Evolutionary conservation across 2,329 filamentous ascomycete species (phyloP), one percentile per base, ranked within the genome.

Genomic region (Gliomastix tumulicola): DNA sequence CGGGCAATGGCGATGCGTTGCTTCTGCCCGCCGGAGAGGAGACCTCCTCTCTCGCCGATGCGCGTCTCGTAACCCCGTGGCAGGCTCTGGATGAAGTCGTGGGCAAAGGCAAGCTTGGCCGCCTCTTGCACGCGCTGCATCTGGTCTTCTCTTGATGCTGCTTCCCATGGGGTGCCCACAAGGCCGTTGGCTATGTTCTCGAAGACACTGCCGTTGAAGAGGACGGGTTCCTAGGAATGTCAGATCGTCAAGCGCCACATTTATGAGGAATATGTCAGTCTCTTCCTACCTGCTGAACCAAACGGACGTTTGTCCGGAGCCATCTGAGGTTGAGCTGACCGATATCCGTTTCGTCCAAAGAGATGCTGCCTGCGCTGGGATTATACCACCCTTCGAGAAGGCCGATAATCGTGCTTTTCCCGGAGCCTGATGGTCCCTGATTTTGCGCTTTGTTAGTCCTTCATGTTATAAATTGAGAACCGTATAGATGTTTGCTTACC

Each of bases 1-100:
- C 56, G 49, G 11, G 53, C 54, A 59, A 97, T 96, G 12, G 90
- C 89, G 53, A 97, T 94, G 48, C 92, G 85, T 62, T 97, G 92
- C 60, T 96, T 95, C 62, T 98, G 92, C 23, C 92, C 92, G 56
- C 92, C 92, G 37, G 87, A 94, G 7, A 98, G 41, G 30, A 79
- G 73, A 23, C 76, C 72, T 3, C 79, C 80, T 10, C 70, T 68
- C 45, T 82, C 74, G 6, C 80, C 80, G 7, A 83, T 74, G 7
- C 66, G 59, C 0, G 79, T 80, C 3, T 72, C 63, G 45, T 64
- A 63, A 5, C 56, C 72, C 40, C 60, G 43, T 2, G 71, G 69
- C 0, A 75, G 55, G 20, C 60, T 54, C 4, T 55, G 45, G 28
- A 75, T 69, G 41, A 74, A 75, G 12, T 69, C 66, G 37, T 70